Conservation (phyloP, 208 protist genomes). For the Crithidia sp. region DNA sequence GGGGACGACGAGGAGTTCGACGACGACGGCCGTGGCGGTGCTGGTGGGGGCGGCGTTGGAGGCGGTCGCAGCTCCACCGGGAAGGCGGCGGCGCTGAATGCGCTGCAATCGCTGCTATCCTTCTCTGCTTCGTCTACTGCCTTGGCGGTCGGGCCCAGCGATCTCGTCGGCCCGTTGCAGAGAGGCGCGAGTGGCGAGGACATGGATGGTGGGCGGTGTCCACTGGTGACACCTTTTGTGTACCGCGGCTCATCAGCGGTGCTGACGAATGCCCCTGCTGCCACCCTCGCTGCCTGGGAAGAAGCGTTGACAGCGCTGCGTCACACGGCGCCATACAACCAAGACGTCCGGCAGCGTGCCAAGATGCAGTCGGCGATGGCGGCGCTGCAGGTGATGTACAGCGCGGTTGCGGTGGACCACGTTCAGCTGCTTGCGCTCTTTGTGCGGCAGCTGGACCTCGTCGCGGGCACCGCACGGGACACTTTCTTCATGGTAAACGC, state of each 20-base stretch:
- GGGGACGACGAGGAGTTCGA: constrained; percentile 35
- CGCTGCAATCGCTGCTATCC: constrained; percentile 22
- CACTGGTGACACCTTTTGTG: constrained; percentile 21
- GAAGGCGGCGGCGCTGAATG: constrained; percentile 17
- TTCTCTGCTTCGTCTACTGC: constrained; percentile 25
- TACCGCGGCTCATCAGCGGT: constrained; percentile 25
- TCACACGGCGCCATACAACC: constrained; percentile 33
- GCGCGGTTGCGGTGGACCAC: constrained; percentile 56
- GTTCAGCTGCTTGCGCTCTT: constrained; percentile 58
- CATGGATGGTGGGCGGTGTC: not conserved
- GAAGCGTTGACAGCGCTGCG: constrained; percentile 28
- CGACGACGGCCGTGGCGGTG: constrained; percentile 22
- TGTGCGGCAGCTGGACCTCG: constrained; percentile 56
- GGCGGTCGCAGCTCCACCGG: constrained; percentile 8
- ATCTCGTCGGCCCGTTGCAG: constrained; percentile 21
- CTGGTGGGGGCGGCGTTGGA: constrained; percentile 8
- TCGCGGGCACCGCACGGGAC: constrained; percentile 57
- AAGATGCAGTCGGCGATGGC: constrained; percentile 53
- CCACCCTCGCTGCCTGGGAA: constrained; percentile 36
- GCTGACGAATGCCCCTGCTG: not conserved
- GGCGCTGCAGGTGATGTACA: constrained; percentile 66
- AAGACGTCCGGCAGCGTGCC: constrained; percentile 34
- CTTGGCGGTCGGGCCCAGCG: not conserved
- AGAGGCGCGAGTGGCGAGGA: constrained; percentile 9
- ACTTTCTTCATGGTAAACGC: constrained; percentile 68